Percentiles rank a stretch among this genome's conserved stretches.
These are phyloP conservation scores for Venturia nashicola DNA, from an alignment of 2,329 filamentous ascomycete genomes.

Conservation along the genomic window DNA sequence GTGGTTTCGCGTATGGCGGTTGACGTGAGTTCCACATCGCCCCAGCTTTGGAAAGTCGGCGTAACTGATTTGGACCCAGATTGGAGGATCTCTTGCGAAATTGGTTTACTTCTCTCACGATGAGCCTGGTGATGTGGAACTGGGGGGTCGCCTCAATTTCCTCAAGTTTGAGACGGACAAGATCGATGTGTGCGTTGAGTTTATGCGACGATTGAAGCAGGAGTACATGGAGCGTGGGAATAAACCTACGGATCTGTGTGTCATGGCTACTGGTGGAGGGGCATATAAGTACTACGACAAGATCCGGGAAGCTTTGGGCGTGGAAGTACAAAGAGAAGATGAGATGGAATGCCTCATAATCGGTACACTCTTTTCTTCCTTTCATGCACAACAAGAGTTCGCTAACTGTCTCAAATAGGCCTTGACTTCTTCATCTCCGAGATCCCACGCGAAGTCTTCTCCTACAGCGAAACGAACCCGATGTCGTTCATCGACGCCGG, in stretches of 20 bases:
- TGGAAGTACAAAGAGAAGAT: slow-evolving; percentile 84
- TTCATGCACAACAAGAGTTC: not conserved
- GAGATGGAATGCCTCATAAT: slow-evolving; percentile 99
- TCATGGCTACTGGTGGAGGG: slow-evolving; percentile 93
- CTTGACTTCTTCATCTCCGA: slow-evolving; percentile 98
- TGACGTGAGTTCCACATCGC: slow-evolving; percentile 57
- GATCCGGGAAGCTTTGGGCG: slow-evolving; percentile 69
- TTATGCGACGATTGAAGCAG: slow-evolving; percentile 74
- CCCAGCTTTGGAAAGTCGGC: not conserved
- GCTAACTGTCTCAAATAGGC: slow-evolving; percentile 35
- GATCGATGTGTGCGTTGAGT: slow-evolving; percentile 87
- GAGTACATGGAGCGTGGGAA: slow-evolving; percentile 65
- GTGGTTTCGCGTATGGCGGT: slow-evolving; percentile 95
- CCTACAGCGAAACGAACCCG: slow-evolving; percentile 79
- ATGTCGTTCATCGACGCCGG: slow-evolving; percentile 75
- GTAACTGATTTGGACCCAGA: slow-evolving; percentile 39
- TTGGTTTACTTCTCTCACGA: slow-evolving; percentile 86
- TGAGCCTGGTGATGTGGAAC: slow-evolving; percentile 50
- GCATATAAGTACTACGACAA: slow-evolving; percentile 95
- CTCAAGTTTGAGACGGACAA: slow-evolving; percentile 91
- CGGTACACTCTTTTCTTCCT: slow-evolving; percentile 35
- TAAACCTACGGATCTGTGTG: slow-evolving; percentile 59
- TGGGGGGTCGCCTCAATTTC: slow-evolving; percentile 86
- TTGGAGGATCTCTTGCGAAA: slow-evolving; percentile 90
- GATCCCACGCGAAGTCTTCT: slow-evolving; percentile 94